Base-by-base conservation (phyloP, 225 moss, liverwort and hornwort genomes). In the Pleurozium schreberi region DNA sequence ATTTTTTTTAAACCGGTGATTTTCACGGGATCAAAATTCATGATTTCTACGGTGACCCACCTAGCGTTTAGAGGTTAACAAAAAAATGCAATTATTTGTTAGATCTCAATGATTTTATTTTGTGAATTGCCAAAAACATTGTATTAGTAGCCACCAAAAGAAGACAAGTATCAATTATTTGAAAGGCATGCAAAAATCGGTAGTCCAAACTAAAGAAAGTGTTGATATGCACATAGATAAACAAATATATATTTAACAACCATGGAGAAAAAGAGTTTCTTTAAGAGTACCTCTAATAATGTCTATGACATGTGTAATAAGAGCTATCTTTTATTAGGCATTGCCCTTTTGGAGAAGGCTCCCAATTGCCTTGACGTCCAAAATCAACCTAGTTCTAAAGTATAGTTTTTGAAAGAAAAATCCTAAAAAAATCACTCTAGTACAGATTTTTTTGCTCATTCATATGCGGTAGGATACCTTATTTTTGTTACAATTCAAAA, bases 321-420 rank as follows among this genome's bases (percentile, higher is more conserved):
- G 19, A 74, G 18, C 5, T 47, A 31, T 3, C 7, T 75, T 49
- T 47, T 6, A 31, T 18, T 31, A 18, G 17, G 43, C 27, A 27
- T 3, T 70, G 0, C 0, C 2, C 40, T 34, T 26, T 5, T 38
- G 1, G 43, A 1, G 4, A 43, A 43, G 43, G 23, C 3, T 2
- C 14, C 3, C 4, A 42, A 42, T 21, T 70, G 20, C 43, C 15
- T 42, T 0, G 1, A 2, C 26, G 9, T 26, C 5, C 4, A 26
- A 70, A 70, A 70, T 15, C 70, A 70, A 42, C 8, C 42, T 40
- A 25, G 8, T 23, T 23, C 12, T 40, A 8, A 40, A 23, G 13
- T 13, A 20, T 0, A 42, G 14, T 40, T 23, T 68, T 6, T n/a
- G 40, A 1, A 4, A 22, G 23, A 67, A 21, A n/a, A 68, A 22